Evolutionary conservation across 805 yeast genomes (phyloP).

Genomic region (Yarrowia porcina): DNA sequence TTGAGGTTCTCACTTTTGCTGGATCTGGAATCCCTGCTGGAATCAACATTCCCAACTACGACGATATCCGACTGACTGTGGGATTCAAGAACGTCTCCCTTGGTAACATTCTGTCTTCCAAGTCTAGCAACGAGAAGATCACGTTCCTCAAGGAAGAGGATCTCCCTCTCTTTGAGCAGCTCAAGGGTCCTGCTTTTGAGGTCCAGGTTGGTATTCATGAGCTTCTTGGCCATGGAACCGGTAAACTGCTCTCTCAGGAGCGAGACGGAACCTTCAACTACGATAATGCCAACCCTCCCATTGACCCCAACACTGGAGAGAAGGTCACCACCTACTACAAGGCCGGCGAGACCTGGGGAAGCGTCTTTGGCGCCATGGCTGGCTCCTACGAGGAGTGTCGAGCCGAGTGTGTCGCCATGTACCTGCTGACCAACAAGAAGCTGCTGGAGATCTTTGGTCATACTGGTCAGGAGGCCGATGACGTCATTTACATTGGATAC

Average conservation of each 20-base stretch:
- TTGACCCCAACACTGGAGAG: conserved; percentile 53
- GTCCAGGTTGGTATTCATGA: conserved; percentile 94
- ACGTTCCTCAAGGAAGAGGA: conserved; percentile 59
- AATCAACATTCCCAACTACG: conserved; percentile 88
- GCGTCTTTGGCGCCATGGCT: conserved; percentile 73
- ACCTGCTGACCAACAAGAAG: conserved; percentile 63
- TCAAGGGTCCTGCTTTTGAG: conserved; percentile 80
- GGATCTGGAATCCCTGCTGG: conserved; percentile 93
- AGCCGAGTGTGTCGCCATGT: conserved; percentile 87
- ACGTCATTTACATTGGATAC: conserved; percentile 64
- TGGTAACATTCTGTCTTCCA: conserved; percentile 79
- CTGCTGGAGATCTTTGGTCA: conserved; percentile 74
- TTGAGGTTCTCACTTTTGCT: conserved; percentile 85
- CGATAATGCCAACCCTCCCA: conserved; percentile 59
- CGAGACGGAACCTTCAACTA: conserved; percentile 67
- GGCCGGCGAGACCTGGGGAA: conserved; percentile 87
- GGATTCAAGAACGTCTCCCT: conserved; percentile 89
- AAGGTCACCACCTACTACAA: conserved; percentile 69
- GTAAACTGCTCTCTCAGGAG: conserved; percentile 65
- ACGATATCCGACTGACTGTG: conserved; percentile 74
- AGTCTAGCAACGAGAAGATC: conserved; percentile 62
- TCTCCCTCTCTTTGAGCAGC: conserved; percentile 59
- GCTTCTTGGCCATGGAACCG: conserved; percentile 86
- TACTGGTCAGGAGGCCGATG: conserved; percentile 53
- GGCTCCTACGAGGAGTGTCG: conserved; percentile 92